Evolutionary conservation across 768 basidiomycete genomes (phyloP), one percentile per base, ranked within the genome.

Genomic region (Boletus rubroflammeus): DNA sequence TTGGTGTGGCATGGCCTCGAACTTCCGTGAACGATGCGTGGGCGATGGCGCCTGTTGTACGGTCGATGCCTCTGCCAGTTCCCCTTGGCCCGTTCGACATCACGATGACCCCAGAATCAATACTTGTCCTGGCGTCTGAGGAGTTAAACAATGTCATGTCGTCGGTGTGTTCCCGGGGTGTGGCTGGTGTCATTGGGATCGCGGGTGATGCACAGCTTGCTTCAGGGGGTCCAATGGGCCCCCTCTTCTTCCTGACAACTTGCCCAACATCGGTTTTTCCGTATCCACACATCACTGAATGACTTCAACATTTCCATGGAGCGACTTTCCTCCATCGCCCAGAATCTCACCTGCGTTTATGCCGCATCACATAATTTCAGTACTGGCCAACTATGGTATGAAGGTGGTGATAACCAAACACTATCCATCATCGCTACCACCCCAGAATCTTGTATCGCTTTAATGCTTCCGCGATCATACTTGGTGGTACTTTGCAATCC

Each of bases 261-360:
- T 9, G 2, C 28, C 28, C 28, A 29, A 29, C 28, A 29, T 5
- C 6, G 31, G 10, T 2, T 40, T 39, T 43, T 28, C 42, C 25
- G n/a, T 43, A 5, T 43, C 26, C 17, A n/a, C 17, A n/a, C 42
- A 17, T 4, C 25, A 26, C 3, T 55, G 3, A 46, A 44, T 14
- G 39, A 49, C 3, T 58, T 50, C 31, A 41, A 50, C 25, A 19
- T 58, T 10, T 58, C 57, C 39, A 41, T 36, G 42, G 49, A 55
- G 17, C 2, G 14, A 5, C 28, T 55, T 6, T 44, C 31, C 7
- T 40, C 53, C 13, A 14, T 51, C 28, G 8, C 28, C 9, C 54
- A 56, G 29, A 43, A 42, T 25, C 49, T 50, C 19, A 43, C 25
- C 6, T 50, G 53, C 3, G 29, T 45, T n/a, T 14, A 34, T 23